Evolutionary conservation across 2,329 filamentous ascomycete genomes (phyloP).

Genomic region (Monosporascus sp.): DNA sequence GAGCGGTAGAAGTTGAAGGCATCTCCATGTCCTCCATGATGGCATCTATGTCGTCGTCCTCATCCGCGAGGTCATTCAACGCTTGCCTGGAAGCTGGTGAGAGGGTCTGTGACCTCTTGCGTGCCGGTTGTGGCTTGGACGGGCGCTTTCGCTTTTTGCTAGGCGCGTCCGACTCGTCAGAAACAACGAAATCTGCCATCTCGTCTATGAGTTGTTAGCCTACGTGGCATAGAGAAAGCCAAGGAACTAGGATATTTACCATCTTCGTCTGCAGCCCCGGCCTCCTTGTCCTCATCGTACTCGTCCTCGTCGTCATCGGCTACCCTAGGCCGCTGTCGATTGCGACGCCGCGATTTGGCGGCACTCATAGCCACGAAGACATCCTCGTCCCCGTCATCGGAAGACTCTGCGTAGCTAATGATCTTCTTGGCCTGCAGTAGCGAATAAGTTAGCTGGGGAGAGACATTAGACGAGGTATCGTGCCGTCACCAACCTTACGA

Average conservation of each 20-base stretch:
- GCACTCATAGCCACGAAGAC: slow-evolving; percentile 49
- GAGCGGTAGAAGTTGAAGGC: slow-evolving; percentile 64
- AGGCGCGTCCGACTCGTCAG: slow-evolving; percentile 75
- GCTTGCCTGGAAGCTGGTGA: slow-evolving; percentile 34
- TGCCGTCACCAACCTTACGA: slow-evolving; percentile 57
- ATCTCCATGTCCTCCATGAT: slow-evolving; percentile 50
- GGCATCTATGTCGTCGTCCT: slow-evolving; percentile 48
- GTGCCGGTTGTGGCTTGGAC: slow-evolving; percentile 42
- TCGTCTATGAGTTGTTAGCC: slow-evolving; percentile 43
- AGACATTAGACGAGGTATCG: background rate
- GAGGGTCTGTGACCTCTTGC: slow-evolving; percentile 59
- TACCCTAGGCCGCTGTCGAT: slow-evolving; percentile 50
- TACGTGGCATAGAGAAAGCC: background rate
- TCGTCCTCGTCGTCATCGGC: slow-evolving; percentile 64
- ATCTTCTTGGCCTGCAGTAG: slow-evolving; percentile 42
- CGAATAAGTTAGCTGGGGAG: background rate
- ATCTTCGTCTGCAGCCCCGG: slow-evolving; percentile 57
- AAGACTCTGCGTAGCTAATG: slow-evolving; percentile 81
- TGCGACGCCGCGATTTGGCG: slow-evolving; percentile 33
- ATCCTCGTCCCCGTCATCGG: slow-evolving; percentile 72
- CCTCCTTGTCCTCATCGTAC: slow-evolving; percentile 56
- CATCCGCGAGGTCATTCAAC: slow-evolving; percentile 28
- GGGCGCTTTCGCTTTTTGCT: slow-evolving; percentile 74
- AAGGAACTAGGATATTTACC: slow-evolving; percentile 32
- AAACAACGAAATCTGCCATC: slow-evolving; percentile 81